Percentiles rank a stretch among this genome's conserved stretches.
phyloP scores from a whole-genome alignment of 257 asterid genomes.

The Solanum sitiens region DNA sequence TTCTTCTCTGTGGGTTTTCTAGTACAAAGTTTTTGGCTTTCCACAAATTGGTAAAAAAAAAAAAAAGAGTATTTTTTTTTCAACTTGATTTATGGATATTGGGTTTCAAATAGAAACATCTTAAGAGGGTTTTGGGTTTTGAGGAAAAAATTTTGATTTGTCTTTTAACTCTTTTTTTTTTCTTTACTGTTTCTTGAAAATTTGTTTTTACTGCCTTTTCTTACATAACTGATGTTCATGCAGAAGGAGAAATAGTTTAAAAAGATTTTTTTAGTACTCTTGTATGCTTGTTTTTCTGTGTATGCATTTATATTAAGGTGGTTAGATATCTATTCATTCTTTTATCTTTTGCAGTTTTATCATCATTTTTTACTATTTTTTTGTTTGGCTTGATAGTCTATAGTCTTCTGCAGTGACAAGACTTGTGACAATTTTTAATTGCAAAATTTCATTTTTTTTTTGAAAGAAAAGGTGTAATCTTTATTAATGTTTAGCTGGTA shows the following conservation, averaged over 20 bases:
- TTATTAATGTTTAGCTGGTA: background rate
- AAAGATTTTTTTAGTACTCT: background rate
- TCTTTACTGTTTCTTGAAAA: background rate
- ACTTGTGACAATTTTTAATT: slow-evolving; percentile 21
- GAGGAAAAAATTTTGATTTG: slow-evolving; percentile 19
- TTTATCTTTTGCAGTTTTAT: background rate
- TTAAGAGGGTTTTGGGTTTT: slow-evolving; percentile 24
- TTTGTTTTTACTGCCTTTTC: background rate
- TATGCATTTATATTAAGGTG: background rate
- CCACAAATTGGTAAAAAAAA: slow-evolving; percentile 37
- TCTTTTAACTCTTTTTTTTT: slow-evolving; percentile 35
- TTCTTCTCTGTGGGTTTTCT: slow-evolving; percentile 27
- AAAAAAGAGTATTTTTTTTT: background rate
- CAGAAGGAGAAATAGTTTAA: background rate
- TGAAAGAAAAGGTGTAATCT: background rate
- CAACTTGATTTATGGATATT: slow-evolving; percentile 21
- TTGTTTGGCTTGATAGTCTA: slow-evolving; percentile 12
- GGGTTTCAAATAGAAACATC: slow-evolving; percentile 41
- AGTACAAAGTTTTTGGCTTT: slow-evolving; percentile 40
- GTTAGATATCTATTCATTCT: background rate
- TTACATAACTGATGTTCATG: background rate
- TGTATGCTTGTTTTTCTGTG: background rate
- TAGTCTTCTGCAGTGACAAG: slow-evolving; percentile 14
- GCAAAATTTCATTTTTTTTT: slow-evolving; percentile 7
- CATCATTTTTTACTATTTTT: background rate